phyloP scores from a whole-genome alignment of 225 moss, liverwort and hornwort genomes.

The Rhytidiadelphus loreus region DNA sequence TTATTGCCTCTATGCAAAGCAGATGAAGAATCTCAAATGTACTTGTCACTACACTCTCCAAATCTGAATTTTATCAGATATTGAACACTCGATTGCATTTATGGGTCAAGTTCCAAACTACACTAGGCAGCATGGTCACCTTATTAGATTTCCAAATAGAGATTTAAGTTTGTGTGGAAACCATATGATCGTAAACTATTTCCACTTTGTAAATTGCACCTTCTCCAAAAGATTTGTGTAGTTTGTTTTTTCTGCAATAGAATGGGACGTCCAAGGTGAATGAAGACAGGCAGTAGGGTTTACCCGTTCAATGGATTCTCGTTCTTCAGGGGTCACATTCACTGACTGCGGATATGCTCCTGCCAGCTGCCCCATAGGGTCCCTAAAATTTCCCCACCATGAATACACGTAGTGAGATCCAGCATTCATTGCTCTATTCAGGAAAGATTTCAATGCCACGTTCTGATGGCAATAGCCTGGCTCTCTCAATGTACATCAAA shows the following conservation, averaged over 20 bases:
- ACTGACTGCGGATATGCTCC: conserved; percentile 93
- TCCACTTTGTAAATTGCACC: background rate
- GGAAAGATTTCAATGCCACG: background rate
- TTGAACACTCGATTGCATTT: background rate
- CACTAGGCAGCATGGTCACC: background rate
- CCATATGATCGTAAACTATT: background rate
- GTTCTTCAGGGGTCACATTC: conserved; percentile 51
- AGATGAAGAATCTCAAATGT: background rate
- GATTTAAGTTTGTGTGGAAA: background rate
- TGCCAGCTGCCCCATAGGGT: conserved; percentile 66
- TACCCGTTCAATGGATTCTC: conserved; percentile 75
- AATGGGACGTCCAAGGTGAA: background rate
- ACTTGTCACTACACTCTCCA: too few species aligned
- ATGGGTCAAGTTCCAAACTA: background rate
- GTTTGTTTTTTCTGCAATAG: too few species aligned
- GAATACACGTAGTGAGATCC: background rate
- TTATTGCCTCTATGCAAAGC: background rate
- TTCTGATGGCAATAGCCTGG: background rate
- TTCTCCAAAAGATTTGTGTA: background rate
- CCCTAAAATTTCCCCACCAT: conserved; percentile 32
- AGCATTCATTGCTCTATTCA: background rate
- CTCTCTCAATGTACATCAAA: background rate
- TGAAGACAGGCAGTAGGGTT: background rate
- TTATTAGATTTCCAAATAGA: background rate
- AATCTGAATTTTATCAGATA: background rate